Conservation (phyloP, 2,329 filamentous ascomycete genomes). For the Trichoderma simmonsii region DNA sequence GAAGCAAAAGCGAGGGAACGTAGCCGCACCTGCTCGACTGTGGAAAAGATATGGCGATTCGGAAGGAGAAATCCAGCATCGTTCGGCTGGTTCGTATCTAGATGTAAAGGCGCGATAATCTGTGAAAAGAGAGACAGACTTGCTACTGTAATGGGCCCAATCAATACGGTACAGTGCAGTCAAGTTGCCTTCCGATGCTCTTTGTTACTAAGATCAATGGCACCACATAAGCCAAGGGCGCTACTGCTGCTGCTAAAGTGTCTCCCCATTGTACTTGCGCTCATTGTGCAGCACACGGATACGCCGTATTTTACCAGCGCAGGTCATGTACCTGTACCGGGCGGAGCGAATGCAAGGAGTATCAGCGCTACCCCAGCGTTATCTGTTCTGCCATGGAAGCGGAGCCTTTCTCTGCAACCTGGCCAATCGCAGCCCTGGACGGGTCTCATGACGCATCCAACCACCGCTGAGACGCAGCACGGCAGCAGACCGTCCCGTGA, state of each 20-base stretch:
- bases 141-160: too few relatives aligned
- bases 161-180: neutral
- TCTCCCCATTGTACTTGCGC: neutral
- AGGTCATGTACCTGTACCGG: neutral
- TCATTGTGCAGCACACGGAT: neutral
- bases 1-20: neutral
- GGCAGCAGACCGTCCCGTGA: constrained; percentile 15
- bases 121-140: neutral
- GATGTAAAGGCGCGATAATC: neutral
- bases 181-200: neutral
- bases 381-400: neutral
- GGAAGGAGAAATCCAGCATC: neutral
- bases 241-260: neutral
- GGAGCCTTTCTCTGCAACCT: too few relatives aligned
- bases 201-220: neutral
- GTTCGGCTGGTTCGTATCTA: neutral
- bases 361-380: constrained; percentile 5
- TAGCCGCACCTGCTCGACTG: neutral
- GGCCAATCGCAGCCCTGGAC: neutral
- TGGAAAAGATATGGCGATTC: neutral
- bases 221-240: neutral
- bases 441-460: constrained; percentile 34
- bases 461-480: constrained; percentile 20
- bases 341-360: neutral
- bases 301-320: neutral